Evolutionary conservation across 2,329 filamentous ascomycete genomes (phyloP).

Genomic region (Zymoseptoria brevis): DNA sequence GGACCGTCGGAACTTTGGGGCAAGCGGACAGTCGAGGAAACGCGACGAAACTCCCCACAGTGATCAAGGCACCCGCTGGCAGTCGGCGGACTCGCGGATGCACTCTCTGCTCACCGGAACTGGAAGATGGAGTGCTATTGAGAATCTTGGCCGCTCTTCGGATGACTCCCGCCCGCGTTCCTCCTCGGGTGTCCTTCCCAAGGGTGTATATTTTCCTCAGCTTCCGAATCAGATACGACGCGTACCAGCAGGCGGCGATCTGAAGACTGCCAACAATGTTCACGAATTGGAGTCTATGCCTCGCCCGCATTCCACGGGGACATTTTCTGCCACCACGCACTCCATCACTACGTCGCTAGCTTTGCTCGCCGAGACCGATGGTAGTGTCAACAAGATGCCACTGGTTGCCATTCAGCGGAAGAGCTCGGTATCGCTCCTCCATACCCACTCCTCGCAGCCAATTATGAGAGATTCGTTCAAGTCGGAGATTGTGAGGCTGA

Average conservation of each 20-base stretch:
- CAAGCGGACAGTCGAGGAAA: neutral
- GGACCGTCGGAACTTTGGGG: constrained; percentile 5
- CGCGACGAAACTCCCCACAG: neutral
- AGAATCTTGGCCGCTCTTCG: constrained; percentile 2
- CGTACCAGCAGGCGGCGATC: constrained; percentile 39
- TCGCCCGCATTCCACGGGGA: constrained; percentile 37
- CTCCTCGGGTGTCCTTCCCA: constrained; percentile 36
- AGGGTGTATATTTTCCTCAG: constrained; percentile 30
- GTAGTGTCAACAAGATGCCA: constrained; percentile 7
- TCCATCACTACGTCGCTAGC: constrained; percentile 9
- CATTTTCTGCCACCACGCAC: constrained; percentile 16
- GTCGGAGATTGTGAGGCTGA: constrained; percentile 75
- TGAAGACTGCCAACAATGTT: constrained; percentile 40
- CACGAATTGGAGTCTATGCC: constrained; percentile 37
- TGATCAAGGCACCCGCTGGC: neutral
- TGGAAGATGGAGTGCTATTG: constrained; percentile 13
- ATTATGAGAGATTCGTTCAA: constrained; percentile 67
- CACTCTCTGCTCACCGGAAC: constrained; percentile 21
- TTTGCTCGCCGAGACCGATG: constrained; percentile 11
- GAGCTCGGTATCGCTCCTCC: constrained; percentile 34
- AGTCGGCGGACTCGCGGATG: constrained; percentile 15
- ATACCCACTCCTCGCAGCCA: constrained; percentile 50
- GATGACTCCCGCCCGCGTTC: constrained; percentile 17
- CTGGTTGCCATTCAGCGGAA: constrained; percentile 9
- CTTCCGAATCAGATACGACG: constrained; percentile 35